Percentiles rank a stretch among this genome's conserved stretches.
Evolutionary conservation across 1,284 basidiomycete species (phyloP).

Genomic region (Ustilago sp.): DNA sequence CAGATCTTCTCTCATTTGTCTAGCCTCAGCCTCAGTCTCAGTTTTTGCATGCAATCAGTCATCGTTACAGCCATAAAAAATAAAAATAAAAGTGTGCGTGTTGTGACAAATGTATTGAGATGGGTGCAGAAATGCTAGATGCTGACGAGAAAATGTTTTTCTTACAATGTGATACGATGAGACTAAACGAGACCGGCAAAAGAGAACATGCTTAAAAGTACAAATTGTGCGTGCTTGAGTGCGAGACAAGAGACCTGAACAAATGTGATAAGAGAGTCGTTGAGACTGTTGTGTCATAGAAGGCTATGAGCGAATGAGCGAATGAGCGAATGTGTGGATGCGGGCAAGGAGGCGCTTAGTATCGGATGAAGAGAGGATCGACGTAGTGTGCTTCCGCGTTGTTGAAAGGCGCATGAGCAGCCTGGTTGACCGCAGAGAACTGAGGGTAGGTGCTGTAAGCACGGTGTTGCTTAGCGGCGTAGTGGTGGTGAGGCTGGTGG

Average conservation of each 20-base stretch:
- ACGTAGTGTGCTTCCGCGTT: conserved; percentile 49
- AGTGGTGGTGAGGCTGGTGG: conserved; percentile 9
- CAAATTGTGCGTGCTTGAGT: conserved; percentile 13
- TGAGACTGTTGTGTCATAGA: conserved; percentile 2
- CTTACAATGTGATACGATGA: conserved; percentile 4
- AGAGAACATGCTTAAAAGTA: conserved; percentile 26
- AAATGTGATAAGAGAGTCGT: background rate
- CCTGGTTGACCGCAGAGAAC: conserved; percentile 13
- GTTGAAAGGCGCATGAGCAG: conserved; percentile 55
- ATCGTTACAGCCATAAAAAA: background rate
- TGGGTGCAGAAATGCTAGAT: conserved; percentile 1
- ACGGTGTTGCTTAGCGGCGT: conserved; percentile 20
- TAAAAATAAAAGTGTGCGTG: background rate
- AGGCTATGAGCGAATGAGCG: background rate
- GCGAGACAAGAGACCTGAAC: background rate
- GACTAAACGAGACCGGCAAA: background rate
- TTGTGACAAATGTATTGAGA: conserved; percentile 2
- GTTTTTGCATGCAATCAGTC: background rate
- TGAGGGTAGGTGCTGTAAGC: conserved; percentile 15
- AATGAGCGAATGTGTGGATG: background rate
- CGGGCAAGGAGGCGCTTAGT: conserved; percentile 6
- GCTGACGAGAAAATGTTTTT: background rate
- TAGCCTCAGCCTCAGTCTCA: background rate
- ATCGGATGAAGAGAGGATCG: conserved; percentile 52
- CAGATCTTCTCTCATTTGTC: background rate